These are phyloP conservation scores for Pistacia vera DNA, from an alignment of 345 rosid genomes.

Conservation along the genomic window DNA sequence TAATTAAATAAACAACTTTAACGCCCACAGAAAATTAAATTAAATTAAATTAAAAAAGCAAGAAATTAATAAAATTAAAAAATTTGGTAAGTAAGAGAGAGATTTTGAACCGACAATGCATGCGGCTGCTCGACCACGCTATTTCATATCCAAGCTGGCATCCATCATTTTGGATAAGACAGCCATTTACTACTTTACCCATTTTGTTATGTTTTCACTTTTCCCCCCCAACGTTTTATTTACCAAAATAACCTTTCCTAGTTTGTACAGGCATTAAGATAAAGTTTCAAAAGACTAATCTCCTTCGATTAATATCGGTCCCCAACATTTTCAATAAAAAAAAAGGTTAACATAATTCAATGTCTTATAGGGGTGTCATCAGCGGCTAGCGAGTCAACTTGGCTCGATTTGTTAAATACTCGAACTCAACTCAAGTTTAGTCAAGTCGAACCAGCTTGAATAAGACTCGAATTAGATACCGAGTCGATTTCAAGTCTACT, in stretches of 20 bases:
- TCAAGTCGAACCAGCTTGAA: too few species aligned
- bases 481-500: too few species aligned
- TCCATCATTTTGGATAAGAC: constrained; percentile 28
- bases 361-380: too few species aligned
- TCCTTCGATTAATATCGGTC: background rate
- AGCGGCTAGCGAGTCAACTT: accelerated
- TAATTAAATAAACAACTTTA: background rate
- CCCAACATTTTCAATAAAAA: background rate
- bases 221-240: background rate
- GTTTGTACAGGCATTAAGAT: background rate
- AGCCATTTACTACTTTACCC: background rate
- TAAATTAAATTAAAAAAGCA: too few species aligned
- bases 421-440: too few species aligned
- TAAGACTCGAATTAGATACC: too few species aligned
- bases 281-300: background rate
- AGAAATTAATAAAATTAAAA: background rate
- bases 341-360: background rate
- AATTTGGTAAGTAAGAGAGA: background rate
- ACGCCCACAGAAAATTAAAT: background rate
- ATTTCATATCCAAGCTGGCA: constrained; percentile 14
- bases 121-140: constrained; percentile 50
- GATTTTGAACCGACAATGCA: constrained; percentile 17
- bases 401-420: too few species aligned
- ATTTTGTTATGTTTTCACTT: background rate
- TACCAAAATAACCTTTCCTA: constrained; percentile 13